phyloP scores from a whole-genome alignment of 371 early-diverging fungal genomes.

The Saksenaea oblongispora region DNA sequence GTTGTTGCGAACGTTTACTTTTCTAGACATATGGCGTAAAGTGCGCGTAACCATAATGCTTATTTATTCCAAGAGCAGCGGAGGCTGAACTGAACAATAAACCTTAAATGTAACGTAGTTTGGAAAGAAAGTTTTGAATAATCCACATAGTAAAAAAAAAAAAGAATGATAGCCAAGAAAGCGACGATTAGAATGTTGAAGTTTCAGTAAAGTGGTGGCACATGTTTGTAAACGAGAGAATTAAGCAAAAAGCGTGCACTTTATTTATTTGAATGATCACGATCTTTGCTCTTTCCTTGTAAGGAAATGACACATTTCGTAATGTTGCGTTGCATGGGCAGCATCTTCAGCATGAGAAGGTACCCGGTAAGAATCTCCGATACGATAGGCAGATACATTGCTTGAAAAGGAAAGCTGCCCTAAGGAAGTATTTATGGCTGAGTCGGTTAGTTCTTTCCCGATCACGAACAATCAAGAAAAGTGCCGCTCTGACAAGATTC shows the following conservation, averaged over 20 bases:
- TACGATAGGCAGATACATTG: not conserved
- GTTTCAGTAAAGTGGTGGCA: not conserved
- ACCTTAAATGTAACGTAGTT: too few relatives aligned
- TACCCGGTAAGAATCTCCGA: conserved; percentile 4
- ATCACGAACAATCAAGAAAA: not conserved
- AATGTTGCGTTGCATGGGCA: not conserved
- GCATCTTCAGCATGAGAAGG: not conserved
- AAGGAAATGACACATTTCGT: conserved; percentile 1
- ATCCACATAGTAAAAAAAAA: not conserved
- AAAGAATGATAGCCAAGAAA: not conserved
- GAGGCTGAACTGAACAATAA: too few relatives aligned
- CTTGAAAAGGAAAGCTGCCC: conserved; percentile 1
- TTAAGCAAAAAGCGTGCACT: not conserved
- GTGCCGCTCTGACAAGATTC: not conserved
- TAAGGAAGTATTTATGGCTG: not conserved
- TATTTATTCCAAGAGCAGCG: too few relatives aligned
- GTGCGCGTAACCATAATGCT: too few relatives aligned
- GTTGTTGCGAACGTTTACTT: too few relatives aligned
- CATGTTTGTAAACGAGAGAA: not conserved
- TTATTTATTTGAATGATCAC: not conserved
- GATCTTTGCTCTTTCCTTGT: not conserved
- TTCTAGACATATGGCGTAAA: too few relatives aligned
- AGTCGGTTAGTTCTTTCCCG: not conserved
- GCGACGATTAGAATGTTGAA: too few relatives aligned
- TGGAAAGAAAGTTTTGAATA: not conserved